These are phyloP conservation scores for Dimargaris xerosporica DNA, from an alignment of 192 early-diverging fungal genomes.

Conservation along the genomic window DNA sequence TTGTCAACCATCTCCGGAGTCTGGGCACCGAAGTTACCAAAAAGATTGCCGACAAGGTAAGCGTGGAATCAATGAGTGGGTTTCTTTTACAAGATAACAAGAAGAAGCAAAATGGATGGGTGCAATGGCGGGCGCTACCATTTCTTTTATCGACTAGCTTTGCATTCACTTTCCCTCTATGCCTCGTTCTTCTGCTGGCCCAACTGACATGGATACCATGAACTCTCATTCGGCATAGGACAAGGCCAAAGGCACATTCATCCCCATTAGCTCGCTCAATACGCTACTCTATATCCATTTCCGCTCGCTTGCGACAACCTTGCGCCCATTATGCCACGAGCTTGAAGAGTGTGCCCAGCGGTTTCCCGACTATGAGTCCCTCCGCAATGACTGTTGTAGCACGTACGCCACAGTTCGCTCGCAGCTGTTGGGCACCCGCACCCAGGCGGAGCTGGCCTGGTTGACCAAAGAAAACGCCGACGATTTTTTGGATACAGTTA, in stretches of 20 bases:
- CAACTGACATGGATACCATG: conserved; percentile 1
- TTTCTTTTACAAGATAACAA: neutral
- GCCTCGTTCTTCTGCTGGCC: neutral
- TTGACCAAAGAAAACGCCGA: conserved; percentile 11
- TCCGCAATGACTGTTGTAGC: conserved; percentile 58
- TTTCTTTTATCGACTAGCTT: neutral
- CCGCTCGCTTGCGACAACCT: conserved; percentile 38
- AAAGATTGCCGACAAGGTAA: conserved; percentile 24
- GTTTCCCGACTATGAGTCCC: conserved; percentile 53
- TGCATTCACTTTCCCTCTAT: neutral
- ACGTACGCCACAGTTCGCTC: conserved; percentile 62
- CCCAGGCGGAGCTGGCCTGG: conserved; percentile 42
- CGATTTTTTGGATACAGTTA: conserved; percentile 15
- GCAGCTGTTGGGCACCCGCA: conserved; percentile 46
- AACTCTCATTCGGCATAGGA: neutral
- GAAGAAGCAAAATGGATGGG: neutral
- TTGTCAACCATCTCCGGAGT: conserved; percentile 50
- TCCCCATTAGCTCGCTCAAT: conserved; percentile 8
- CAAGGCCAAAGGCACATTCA: neutral
- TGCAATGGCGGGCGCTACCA: neutral
- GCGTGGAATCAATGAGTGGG: neutral
- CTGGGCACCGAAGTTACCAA: conserved; percentile 47
- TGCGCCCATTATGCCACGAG: conserved; percentile 51
- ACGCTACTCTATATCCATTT: conserved; percentile 65
- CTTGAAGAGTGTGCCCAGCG: conserved; percentile 53